Percentiles rank a stretch among this genome's conserved stretches.
phyloP scores from a whole-genome alignment of 257 asterid species.

The Parsonsia alboflavescens region DNA sequence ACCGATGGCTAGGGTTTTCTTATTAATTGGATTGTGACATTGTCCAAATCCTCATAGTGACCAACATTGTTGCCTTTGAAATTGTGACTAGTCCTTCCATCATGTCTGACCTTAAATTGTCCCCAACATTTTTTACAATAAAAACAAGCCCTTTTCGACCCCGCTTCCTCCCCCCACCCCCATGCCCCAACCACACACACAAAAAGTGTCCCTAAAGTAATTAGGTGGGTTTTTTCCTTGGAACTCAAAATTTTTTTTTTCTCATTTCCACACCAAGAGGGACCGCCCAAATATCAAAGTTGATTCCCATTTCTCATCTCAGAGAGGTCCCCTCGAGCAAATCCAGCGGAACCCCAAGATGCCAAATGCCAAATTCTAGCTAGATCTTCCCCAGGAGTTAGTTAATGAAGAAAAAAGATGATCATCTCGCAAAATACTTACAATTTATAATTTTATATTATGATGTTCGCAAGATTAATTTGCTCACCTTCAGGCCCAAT shows the following conservation, averaged over 20 bases:
- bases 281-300: conserved; percentile 9
- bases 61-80: neutral
- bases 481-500: too few relatives aligned
- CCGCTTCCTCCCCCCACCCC: too few relatives aligned
- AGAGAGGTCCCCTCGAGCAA: conserved; percentile 8
- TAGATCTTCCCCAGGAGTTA: neutral
- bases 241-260: neutral
- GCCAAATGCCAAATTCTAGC: conserved; percentile 1
- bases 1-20: conserved; percentile 4
- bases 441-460: too few relatives aligned
- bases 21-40: conserved; percentile 3
- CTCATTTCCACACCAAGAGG: conserved; percentile 1
- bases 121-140: neutral
- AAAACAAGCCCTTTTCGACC: neutral
- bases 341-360: neutral
- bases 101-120: conserved; percentile 5
- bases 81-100: neutral
- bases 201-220: neutral
- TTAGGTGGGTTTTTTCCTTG: neutral
- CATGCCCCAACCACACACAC: neutral
- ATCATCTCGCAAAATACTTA: too few relatives aligned
- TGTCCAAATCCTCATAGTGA: neutral
- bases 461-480: too few relatives aligned
- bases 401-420: neutral
- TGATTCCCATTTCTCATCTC: conserved; percentile 9